phyloP scores from a whole-genome alignment of 2,329 filamentous ascomycete genomes.

The Talaromyces piceae region DNA sequence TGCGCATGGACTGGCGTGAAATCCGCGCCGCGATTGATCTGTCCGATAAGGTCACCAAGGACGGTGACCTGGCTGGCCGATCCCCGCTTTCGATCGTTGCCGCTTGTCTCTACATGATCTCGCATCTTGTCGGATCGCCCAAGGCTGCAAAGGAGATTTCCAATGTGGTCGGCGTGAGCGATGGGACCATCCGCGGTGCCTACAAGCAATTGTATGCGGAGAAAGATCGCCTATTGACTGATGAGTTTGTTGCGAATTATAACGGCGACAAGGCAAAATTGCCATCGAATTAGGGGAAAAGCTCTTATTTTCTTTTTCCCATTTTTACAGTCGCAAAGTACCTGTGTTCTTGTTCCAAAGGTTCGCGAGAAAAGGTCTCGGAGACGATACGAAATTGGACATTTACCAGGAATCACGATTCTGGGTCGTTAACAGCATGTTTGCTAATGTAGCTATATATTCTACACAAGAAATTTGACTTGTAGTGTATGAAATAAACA shows the following conservation, averaged over 20 bases:
- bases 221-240: constrained; percentile 65
- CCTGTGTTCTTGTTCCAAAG: background rate
- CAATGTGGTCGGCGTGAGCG: constrained; percentile 76
- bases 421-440: background rate
- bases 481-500: background rate
- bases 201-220: constrained; percentile 81
- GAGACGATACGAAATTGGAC: no score
- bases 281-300: constrained; percentile 39
- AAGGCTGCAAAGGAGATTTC: constrained; percentile 84
- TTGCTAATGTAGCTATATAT: background rate
- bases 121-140: constrained; percentile 71
- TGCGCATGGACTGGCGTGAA: constrained; percentile 66
- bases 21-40: constrained; percentile 74
- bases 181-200: constrained; percentile 91
- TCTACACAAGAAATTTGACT: background rate
- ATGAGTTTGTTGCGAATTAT: constrained; percentile 66
- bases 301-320: background rate
- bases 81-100: constrained; percentile 91
- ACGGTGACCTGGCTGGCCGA: constrained; percentile 78
- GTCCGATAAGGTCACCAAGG: constrained; percentile 66
- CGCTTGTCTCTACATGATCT: constrained; percentile 94
- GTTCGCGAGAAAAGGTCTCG: background rate
- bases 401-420: no score
- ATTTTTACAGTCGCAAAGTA: background rate
- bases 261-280: constrained; percentile 64